Evolutionary conservation across 2,329 filamentous ascomycete species (phyloP), one percentile per base, ranked within the genome.

Genomic region (Dendrostoma leiphaemia): DNA sequence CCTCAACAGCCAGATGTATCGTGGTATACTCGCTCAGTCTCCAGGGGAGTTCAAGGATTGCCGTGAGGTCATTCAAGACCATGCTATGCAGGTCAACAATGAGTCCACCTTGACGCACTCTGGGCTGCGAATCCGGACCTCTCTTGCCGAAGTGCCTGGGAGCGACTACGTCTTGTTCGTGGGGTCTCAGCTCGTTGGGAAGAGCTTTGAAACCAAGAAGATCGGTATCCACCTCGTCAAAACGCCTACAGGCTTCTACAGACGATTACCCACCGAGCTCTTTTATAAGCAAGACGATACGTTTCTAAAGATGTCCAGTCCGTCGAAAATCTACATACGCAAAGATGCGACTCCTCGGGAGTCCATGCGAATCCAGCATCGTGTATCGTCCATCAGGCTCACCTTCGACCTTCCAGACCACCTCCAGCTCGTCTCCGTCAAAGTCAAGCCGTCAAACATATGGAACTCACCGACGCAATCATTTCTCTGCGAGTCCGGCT

Each of bases 71-170:
- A 54, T 46, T 6, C 32, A 43, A 13, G 57, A 59, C n/a, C 48
- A 51, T 7, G 48, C 57, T 13, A 31, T 48, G 3, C 57, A 55
- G 13, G 32, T 54, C 7, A 46, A 46, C 37, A 57, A 52, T 38
- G 57, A 59, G 24, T 59, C 54, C 23, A 44, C 54, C 9, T 44
- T 59, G 47, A 57, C 54, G 13, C 57, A 59, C 48, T 57, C 53
- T 29, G 57, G 57, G 8, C 45, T 59, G 15, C 41, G 57, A 8
- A 57, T 59, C 21, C 43, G 52, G 15, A 59, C 57, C 2, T 35
- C 37, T 13, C 51, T 59, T 6, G 54, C 35, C 2, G 48, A 48
- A 5, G 44, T 44, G 21, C 37, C 46, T 13, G 38, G 48, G 12
- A 57, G 51, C 34, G 57, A 57, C 31, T 57, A 54, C 40, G 38